Evolutionary conservation across 1,139 yeast species (phyloP), one percentile per base, ranked within the genome.

Genomic region (Pichia sp.): DNA sequence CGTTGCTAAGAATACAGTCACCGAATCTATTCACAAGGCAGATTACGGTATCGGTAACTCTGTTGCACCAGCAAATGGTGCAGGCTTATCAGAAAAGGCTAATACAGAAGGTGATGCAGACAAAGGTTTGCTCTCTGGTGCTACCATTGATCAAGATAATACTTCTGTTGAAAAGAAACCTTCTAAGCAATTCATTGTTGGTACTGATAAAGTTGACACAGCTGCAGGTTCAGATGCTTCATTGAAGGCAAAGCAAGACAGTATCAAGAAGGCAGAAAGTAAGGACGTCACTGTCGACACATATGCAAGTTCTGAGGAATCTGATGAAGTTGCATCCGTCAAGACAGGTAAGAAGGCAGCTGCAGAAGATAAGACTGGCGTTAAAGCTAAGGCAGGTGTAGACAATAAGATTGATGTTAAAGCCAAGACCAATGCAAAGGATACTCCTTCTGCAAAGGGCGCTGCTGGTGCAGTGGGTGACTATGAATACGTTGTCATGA

Each of bases 401-500:
- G 11, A 21, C 8, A 9, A 9, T 9, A 21, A 21, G 8, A 9
- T 11, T 21, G 22, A 21, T 9, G 22, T 21, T 9, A 21, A 14
- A 15, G 13, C 20, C 10, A 27, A 25, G 14, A 22, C 27, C 20
- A 14, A 28, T 8, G 19, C 30, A 20, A n/a, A 28, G 20, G 20
- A 27, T 23, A 8, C 17, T 11, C 10, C 14, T 3, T 14, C 17
- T 11, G 26, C 28, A 18, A 34, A n/a, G 14, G 41, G 38, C 26
- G 30, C 44, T 29, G 45, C 40, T 9, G 29, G 30, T 14, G 23
- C 32, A 5, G 32, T 37, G 10, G 46, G 49, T 27, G 47, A 46
- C 22, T 50, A 51, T 24, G 52, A 77, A 53, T 79, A 69, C 47
- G 96, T 88, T 25, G 74, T 91, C 21, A 86, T 91, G 95, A 68